These are phyloP conservation scores for Elaeis guineensis DNA, from an alignment of 176 grass and related monocot genomes.

Conservation along the genomic window DNA sequence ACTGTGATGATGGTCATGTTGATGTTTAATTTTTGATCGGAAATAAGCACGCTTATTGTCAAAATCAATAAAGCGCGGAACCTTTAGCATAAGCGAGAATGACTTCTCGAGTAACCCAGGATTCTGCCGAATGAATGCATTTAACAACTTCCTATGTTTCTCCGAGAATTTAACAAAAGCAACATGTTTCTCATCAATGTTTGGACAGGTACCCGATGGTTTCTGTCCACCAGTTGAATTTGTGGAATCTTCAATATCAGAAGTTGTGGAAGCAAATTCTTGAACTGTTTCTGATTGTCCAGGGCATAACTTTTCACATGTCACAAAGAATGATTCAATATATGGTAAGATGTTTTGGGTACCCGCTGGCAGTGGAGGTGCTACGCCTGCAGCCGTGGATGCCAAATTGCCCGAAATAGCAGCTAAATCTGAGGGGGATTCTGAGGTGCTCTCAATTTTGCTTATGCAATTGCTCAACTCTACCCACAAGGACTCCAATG, in stretches of 20 bases:
- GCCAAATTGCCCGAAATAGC: slow-evolving; percentile 43
- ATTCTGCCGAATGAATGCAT: slow-evolving; percentile 95
- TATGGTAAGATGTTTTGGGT: slow-evolving; percentile 97
- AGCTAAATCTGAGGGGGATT: slow-evolving; percentile 44
- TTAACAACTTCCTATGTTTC: slow-evolving; percentile 86
- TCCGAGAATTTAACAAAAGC: slow-evolving; percentile 93
- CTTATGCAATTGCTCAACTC: slow-evolving; percentile 95
- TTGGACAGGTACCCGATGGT: slow-evolving; percentile 34
- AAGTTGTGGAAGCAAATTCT: slow-evolving; percentile 43
- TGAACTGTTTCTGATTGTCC: slow-evolving; percentile 57
- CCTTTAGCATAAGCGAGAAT: slow-evolving; percentile 92
- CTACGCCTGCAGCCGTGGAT: slow-evolving; percentile 46
- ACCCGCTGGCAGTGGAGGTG: slow-evolving; percentile 77
- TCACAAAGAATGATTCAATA: slow-evolving; percentile 96
- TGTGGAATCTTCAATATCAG: slow-evolving; percentile 77
- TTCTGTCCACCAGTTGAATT: slow-evolving; percentile 47
- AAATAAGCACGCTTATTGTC: slow-evolving; percentile 97
- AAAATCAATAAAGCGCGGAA: slow-evolving; percentile 92
- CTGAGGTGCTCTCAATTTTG: slow-evolving; percentile 90
- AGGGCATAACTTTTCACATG: slow-evolving; percentile 81
- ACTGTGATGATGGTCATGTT: slow-evolving; percentile 92
- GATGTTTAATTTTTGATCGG: slow-evolving; percentile 96
- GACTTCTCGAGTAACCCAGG: slow-evolving; percentile 92
- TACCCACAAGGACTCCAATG: slow-evolving; percentile 80
- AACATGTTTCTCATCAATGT: slow-evolving; percentile 65